Evolutionary conservation across 2,329 filamentous ascomycete genomes (phyloP).

Genomic region (Pochonia chlamydosporia): DNA sequence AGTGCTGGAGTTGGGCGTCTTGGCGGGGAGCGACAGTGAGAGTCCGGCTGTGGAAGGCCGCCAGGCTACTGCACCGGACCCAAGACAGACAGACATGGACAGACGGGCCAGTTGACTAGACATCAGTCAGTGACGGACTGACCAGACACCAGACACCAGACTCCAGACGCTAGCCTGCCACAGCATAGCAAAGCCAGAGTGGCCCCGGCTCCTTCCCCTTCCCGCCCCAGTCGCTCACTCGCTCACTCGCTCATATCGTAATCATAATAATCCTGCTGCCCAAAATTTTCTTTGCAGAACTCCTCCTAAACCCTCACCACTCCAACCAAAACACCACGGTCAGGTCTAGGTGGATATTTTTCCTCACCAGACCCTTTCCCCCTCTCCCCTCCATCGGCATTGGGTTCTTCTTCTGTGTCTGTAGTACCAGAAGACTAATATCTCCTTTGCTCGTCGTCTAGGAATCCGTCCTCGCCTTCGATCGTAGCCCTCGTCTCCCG

Average conservation of each 20-base stretch:
- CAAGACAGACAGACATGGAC: too few species aligned
- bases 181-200: background rate
- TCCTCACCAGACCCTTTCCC: slow-evolving; percentile 25
- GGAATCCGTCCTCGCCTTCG: slow-evolving; percentile 20
- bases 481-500: slow-evolving; percentile 26
- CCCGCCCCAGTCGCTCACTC: slow-evolving; percentile 12
- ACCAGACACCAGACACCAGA: too few species aligned
- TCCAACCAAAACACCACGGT: slow-evolving; percentile 18
- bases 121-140: too few species aligned
- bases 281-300: slow-evolving; percentile 30
- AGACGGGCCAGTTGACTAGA: too few species aligned
- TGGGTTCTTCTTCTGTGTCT: slow-evolving; percentile 27
- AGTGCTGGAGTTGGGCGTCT: too few species aligned
- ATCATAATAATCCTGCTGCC: slow-evolving; percentile 30
- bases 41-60: too few species aligned
- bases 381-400: slow-evolving; percentile 24
- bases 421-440: slow-evolving; percentile 22
- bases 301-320: slow-evolving; percentile 32
- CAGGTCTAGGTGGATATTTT: slow-evolving; percentile 29
- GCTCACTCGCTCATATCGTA: too few species aligned
- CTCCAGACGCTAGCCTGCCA: too few species aligned
- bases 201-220: slow-evolving; percentile 21
- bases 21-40: too few species aligned
- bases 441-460: slow-evolving; percentile 18
- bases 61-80: too few species aligned